Evolutionary conservation across 169 alveolate genomes (phyloP).

Genomic region (Blepharisma undulans): DNA sequence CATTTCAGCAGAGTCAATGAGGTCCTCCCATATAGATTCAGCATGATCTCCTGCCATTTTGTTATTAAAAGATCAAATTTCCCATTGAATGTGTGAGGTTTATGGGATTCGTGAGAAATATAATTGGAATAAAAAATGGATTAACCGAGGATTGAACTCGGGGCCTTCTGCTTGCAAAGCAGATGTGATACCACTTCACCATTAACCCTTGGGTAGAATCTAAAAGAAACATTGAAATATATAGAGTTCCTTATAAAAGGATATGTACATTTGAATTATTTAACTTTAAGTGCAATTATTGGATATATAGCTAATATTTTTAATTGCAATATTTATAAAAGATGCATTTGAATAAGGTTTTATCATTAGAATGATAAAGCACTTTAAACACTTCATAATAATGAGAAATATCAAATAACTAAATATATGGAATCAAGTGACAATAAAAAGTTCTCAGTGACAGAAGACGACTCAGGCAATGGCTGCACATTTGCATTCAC

Average conservation of each 20-base stretch:
- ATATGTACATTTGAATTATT: too few species aligned
- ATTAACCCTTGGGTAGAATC: not conserved
- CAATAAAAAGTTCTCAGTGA: not conserved
- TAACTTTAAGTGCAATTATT: too few species aligned
- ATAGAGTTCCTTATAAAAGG: not conserved
- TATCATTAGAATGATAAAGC: not conserved
- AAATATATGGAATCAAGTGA: not conserved
- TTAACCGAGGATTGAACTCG: slow-evolving; percentile 19
- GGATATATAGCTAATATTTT: too few species aligned
- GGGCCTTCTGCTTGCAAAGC: slow-evolving; percentile 26
- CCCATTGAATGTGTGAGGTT: not conserved
- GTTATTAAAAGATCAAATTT: too few species aligned
- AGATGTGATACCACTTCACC: slow-evolving; percentile 23
- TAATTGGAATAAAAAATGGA: not conserved
- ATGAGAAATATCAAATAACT: not conserved
- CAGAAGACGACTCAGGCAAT: not conserved
- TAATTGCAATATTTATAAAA: too few species aligned
- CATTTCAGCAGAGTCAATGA: slow-evolving; percentile 28
- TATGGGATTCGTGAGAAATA: too few species aligned
- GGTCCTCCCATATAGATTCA: not conserved
- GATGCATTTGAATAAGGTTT: not conserved
- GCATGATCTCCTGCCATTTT: not conserved
- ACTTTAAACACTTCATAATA: not conserved
- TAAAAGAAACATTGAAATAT: not conserved
- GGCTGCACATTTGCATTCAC: slow-evolving; percentile 57